Evolutionary conservation across 2,329 filamentous ascomycete species (phyloP).

Genomic region (Fusarium sp.): DNA sequence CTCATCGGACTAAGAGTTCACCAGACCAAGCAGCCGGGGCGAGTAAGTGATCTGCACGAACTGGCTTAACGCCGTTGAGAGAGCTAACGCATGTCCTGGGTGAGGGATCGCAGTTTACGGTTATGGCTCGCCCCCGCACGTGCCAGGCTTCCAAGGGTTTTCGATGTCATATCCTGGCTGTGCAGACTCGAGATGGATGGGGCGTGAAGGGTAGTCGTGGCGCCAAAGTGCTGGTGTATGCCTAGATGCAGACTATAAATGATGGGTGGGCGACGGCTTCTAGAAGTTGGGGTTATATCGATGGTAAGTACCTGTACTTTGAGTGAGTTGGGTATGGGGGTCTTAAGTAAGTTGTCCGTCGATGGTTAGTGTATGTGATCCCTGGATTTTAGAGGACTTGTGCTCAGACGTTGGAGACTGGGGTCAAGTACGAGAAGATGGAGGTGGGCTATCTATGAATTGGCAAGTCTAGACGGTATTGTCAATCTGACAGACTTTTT

Average conservation of each 20-base stretch:
- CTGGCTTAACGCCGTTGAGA: constrained; percentile 14
- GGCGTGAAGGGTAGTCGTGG: constrained; percentile 15
- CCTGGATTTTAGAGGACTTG: background rate
- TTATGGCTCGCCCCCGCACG: background rate
- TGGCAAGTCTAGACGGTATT: background rate
- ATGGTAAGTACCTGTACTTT: constrained; percentile 26
- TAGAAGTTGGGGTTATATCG: constrained; percentile 16
- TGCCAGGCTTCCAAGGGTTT: background rate
- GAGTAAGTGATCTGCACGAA: constrained; percentile 6
- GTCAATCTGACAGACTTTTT: background rate
- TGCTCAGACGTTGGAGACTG: background rate
- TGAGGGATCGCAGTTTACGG: background rate
- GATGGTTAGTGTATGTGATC: background rate
- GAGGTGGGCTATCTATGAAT: background rate
- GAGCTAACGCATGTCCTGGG: constrained; percentile 11
- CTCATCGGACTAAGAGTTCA: constrained; percentile 6
- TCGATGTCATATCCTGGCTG: background rate
- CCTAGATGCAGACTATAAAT: constrained; percentile 8
- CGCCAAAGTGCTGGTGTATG: background rate
- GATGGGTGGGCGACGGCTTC: constrained; percentile 1
- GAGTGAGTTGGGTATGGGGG: background rate
- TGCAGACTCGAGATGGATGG: background rate
- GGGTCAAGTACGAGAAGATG: background rate
- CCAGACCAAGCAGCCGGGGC: background rate
- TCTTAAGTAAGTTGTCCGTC: constrained; percentile 24